phyloP scores from a whole-genome alignment of 306 rosid genomes.

The Erythrophleum fordii region DNA sequence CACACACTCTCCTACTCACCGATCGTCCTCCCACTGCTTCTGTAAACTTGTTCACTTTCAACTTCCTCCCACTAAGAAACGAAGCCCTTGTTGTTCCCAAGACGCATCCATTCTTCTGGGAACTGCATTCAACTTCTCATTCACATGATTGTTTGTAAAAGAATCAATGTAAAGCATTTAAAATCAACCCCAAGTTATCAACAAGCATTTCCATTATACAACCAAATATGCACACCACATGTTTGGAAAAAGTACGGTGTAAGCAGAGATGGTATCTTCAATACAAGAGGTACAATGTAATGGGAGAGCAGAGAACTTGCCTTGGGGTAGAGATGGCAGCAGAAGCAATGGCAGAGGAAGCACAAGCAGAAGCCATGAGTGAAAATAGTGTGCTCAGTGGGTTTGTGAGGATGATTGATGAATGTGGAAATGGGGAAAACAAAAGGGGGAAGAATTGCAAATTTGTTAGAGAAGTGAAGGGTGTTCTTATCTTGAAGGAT shows the following conservation, averaged over 20 bases:
- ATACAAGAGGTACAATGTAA: background rate
- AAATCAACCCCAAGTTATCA: background rate
- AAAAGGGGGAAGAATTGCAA: background rate
- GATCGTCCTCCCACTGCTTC: constrained; percentile 32
- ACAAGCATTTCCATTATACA: background rate
- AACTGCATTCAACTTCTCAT: constrained; percentile 45
- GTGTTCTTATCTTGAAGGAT: constrained; percentile 65
- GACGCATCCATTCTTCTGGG: constrained; percentile 48
- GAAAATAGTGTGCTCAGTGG: background rate
- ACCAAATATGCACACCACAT: background rate
- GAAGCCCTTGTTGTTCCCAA: constrained; percentile 24
- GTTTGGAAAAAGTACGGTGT: background rate
- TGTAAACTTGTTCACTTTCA: constrained; percentile 49
- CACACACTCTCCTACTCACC: constrained; percentile 39
- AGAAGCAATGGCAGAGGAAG: constrained; percentile 48
- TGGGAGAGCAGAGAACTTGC: constrained; percentile 37
- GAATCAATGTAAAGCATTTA: background rate
- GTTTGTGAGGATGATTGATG: background rate
- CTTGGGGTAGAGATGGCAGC: constrained; percentile 61
- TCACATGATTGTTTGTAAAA: background rate
- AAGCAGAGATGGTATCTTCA: background rate
- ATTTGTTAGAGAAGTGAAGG: constrained; percentile 18
- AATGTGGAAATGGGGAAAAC: background rate
- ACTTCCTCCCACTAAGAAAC: constrained; percentile 55
- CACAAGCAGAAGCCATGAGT: constrained; percentile 14